Conservation (phyloP, 768 basidiomycete species). For the Roridomyces roridus region DNA sequence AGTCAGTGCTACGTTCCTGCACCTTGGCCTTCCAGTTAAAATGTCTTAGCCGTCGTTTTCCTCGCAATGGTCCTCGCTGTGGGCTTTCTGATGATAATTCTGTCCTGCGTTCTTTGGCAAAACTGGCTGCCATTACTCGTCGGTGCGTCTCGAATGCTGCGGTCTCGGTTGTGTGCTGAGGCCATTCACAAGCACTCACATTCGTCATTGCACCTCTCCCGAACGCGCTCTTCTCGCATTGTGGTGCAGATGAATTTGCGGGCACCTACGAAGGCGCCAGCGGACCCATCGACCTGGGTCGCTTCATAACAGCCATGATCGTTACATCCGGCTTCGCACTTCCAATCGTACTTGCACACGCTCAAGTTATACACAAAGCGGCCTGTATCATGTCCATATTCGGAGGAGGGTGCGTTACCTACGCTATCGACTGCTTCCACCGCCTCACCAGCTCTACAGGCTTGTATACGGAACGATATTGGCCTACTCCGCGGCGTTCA, state of each 20-base stretch:
- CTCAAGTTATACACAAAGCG: constrained; percentile 80
- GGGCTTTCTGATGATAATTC: constrained; percentile 97
- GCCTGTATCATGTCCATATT: constrained; percentile 95
- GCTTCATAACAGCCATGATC: constrained; percentile 89
- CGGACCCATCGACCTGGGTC: constrained; percentile 86
- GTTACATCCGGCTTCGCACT: constrained; percentile 95
- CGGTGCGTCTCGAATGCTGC: constrained; percentile 58
- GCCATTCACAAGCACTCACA: constrained; percentile 74
- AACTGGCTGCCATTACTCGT: constrained; percentile 98
- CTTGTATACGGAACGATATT: constrained; percentile 91
- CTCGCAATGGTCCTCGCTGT: constrained; percentile 97
- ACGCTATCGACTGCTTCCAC: neutral
- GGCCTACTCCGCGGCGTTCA: constrained; percentile 86
- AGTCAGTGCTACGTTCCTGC: constrained; percentile 48
- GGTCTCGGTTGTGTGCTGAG: neutral
- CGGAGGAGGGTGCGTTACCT: constrained; percentile 79
- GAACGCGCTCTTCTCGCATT: constrained; percentile 93
- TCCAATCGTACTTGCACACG: constrained; percentile 91
- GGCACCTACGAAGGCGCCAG: constrained; percentile 64
- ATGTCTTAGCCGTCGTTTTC: constrained; percentile 81
- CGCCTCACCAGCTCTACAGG: constrained; percentile 38
- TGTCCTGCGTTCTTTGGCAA: constrained; percentile 93
- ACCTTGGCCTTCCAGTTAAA: neutral
- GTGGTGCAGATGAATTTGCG: constrained; percentile 88
- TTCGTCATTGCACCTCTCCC: constrained; percentile 97